Evolutionary conservation across 75 land plant species (phyloP), one percentile per base, ranked within the genome.

Genomic region (Sequoia sempervirens): DNA sequence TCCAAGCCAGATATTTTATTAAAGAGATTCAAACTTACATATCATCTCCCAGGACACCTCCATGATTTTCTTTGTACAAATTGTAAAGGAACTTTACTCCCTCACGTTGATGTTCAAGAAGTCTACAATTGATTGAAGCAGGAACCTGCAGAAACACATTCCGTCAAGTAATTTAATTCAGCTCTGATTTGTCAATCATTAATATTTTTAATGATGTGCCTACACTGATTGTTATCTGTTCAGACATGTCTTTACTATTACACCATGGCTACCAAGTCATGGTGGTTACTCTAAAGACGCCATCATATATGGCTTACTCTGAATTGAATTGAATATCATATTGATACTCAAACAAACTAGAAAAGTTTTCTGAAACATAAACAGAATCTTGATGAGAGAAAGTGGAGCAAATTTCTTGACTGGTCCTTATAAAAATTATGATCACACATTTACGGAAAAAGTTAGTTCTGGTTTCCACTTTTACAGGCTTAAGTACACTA

Each of bases 1-100:
- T 75, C 38, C n/a, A 17, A 40, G 38, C 10, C 78, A 18, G 8
- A 75, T 37, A 15, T 85, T 13, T 43, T 36, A 46, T 5, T 28
- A 43, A 30, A 38, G 43, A 18, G 68, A 26, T 26, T 13, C 32
- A 81, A 53, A 90, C 92, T 87, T 83, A 97, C 99, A 96, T 96
- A 82, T 97, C 99, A 94, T 97, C 99, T 84, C 99, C 99, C 58
- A 97, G 95, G 53, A 97, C 85, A 8, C 99, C 99, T 56, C 99
- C 99, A 85, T 89, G 90, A 56, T 94, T 91, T 52, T 89, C 88
- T 80, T 87, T 90, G 87, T 96, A 96, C 85, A 97, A 87, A 53
- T 74, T 79, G 78, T 94, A 97, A 32, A 97, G 87, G 82, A 97
- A 97, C 80, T 85, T 90, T 6, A 97, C 96, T 56, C 99, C 99